Evolutionary conservation across 495 filamentous ascomycete species (phyloP).

Genomic region (Daldinia caldariorum): DNA sequence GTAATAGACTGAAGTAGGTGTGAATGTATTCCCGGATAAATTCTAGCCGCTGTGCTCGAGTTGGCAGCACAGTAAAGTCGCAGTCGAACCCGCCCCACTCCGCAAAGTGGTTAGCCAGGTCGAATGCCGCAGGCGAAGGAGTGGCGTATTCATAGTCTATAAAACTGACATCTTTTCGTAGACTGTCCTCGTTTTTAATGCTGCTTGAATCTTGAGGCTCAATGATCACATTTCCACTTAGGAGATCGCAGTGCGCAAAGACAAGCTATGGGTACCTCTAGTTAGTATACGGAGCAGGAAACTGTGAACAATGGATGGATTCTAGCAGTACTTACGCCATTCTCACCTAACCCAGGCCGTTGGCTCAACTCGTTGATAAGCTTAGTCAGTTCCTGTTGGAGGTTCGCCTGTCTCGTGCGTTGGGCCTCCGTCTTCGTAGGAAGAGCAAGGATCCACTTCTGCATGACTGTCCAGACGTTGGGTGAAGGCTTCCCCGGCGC

Average conservation of each 20-base stretch:
- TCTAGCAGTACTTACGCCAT: slow-evolving; percentile 67
- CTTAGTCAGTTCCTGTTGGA: slow-evolving; percentile 79
- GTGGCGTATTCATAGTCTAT: slow-evolving; percentile 99
- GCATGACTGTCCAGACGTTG: slow-evolving; percentile 92
- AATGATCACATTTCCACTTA: slow-evolving; percentile 95
- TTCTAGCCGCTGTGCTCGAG: slow-evolving; percentile 75
- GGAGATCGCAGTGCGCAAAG: slow-evolving; percentile 94
- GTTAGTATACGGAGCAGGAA: slow-evolving; percentile 40
- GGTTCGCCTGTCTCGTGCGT: slow-evolving; percentile 66
- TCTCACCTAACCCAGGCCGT: slow-evolving; percentile 73
- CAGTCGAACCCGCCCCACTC: slow-evolving; percentile 99
- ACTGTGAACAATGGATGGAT: neutral
- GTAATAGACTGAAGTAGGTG: slow-evolving; percentile 62
- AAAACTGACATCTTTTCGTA: slow-evolving; percentile 72
- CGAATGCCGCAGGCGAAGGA: slow-evolving; percentile 95
- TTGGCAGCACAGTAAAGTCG: slow-evolving; percentile 86
- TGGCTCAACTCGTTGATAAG: slow-evolving; percentile 76
- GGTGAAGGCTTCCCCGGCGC: slow-evolving; percentile 71
- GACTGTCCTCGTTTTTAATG: slow-evolving; percentile 34
- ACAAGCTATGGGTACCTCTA: slow-evolving; percentile 66
- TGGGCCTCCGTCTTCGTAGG: slow-evolving; percentile 75
- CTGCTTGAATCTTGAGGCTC: slow-evolving; percentile 44
- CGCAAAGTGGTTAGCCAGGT: slow-evolving; percentile 98
- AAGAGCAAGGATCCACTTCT: slow-evolving; percentile 92
- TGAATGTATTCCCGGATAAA: slow-evolving; percentile 86